Percentiles rank a stretch among this genome's conserved stretches.
Evolutionary conservation across 2,329 filamentous ascomycete genomes (phyloP).

Genomic region (Fusarium pseudonygamai): DNA sequence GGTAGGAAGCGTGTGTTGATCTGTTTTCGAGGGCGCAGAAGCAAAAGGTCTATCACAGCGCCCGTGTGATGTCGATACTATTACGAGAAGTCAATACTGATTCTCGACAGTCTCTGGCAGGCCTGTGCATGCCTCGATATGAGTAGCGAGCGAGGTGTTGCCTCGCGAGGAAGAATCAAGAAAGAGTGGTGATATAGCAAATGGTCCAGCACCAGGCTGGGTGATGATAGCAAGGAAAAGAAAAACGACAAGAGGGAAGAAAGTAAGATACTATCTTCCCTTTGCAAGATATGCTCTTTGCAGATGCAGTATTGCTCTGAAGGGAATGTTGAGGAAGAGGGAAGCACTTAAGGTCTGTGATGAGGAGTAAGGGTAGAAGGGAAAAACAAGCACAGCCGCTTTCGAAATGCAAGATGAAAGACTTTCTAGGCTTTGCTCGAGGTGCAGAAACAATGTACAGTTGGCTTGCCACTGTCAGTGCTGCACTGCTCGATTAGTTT

Average conservation of each 20-base stretch:
- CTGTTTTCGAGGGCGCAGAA: not conserved
- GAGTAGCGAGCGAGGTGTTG: not conserved
- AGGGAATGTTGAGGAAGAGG: not conserved
- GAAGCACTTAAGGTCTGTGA: not conserved
- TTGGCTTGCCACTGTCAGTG: constrained; percentile 6
- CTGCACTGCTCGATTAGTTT: not conserved
- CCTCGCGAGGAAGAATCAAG: not conserved
- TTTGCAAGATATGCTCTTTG: not conserved
- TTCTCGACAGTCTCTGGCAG: not conserved
- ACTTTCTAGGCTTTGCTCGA: not conserved
- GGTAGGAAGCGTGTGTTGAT: not conserved
- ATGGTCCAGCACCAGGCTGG: not conserved
- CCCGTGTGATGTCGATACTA: not conserved
- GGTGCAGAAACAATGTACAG: not conserved
- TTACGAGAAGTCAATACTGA: not conserved
- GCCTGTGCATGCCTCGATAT: not conserved
- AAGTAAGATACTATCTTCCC: not conserved
- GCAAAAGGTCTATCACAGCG: not conserved
- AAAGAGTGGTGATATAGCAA: not conserved
- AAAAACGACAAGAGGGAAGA: not conserved
- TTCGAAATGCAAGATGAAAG: not conserved
- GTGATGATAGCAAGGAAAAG: not conserved
- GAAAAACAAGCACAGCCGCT: not conserved
- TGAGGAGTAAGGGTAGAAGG: not conserved
- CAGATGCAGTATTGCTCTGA: not conserved